Evolutionary conservation across 2,329 filamentous ascomycete genomes (phyloP), one percentile per base, ranked within the genome.

Genomic region (Calonectria leucothoes): DNA sequence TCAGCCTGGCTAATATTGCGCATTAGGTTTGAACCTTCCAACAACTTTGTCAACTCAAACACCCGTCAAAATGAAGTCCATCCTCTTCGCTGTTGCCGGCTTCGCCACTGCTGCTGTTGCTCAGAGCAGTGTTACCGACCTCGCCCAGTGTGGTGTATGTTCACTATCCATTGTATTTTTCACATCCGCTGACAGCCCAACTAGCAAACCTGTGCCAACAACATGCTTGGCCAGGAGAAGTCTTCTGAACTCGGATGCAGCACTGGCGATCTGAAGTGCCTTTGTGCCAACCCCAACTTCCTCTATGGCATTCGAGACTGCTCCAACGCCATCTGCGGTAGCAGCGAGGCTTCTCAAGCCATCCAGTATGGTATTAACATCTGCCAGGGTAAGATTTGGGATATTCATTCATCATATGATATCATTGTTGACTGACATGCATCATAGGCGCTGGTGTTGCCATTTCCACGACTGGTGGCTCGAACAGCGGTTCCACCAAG

Each of bases 91-190:
- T 74, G 77, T 87, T 79, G 84, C 84, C 81, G 80, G 85, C 76
- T 79, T 87, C 69, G 84, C 84, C 75, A 83, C 85, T 61, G 79
- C 85, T 49, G 85, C 80, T 74, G 82, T 82, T 23, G 87, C 85
- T 49, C 88, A 89, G 80, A 3, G 7, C 23, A 80, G 84, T 74
- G 66, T 84, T 59, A 67, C 82, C 71, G 82, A 83, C 69, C 87
- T 91, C 65, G 86, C 89, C 39, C 71, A 80, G 23, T 92, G 90
- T 78, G 89, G 86, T 82, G 90, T 91, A 88, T 86, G 89, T 75
- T 64, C 8, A 12, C 31, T 45, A 27, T 23, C 3, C 12, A 23
- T 49, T n/a, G 37, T 52, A 39, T 6, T 25, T 27, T 52, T 3
- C 6, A 29, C 57, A 66, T 20, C 25, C 27, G 27, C 75, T 81